Percentiles rank a stretch among this genome's conserved stretches.
phyloP scores from a whole-genome alignment of 495 filamentous ascomycete genomes.

The Aspergillus leporis region DNA sequence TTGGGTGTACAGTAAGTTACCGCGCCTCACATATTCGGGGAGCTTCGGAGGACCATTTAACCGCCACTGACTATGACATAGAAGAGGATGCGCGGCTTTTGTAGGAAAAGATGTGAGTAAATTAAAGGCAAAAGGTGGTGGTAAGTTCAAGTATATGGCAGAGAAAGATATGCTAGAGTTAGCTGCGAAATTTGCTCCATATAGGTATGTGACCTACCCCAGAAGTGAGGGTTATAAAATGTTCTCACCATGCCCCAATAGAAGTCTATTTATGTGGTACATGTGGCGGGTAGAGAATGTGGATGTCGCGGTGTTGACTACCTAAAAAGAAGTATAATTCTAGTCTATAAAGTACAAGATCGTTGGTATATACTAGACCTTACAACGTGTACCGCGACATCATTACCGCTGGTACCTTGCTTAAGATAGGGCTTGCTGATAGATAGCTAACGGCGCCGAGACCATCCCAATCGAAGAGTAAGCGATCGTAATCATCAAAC shows the following conservation, averaged over 20 bases:
- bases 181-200: slow-evolving; percentile 78
- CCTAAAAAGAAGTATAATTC: background rate
- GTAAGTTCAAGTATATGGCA: slow-evolving; percentile 97
- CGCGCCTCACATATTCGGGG: background rate
- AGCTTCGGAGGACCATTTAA: background rate
- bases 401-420: background rate
- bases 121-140: slow-evolving; percentile 75
- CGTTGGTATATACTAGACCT: background rate
- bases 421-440: background rate
- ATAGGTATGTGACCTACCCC: slow-evolving; percentile 56
- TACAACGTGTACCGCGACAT: background rate
- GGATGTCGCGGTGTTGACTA: slow-evolving; percentile 64
- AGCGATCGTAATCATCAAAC: background rate
- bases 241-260: slow-evolving; percentile 26
- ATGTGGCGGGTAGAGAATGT: slow-evolving; percentile 87
- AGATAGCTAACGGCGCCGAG: background rate
- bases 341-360: background rate
- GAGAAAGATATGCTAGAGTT: slow-evolving; percentile 89
- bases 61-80: slow-evolving; percentile 19
- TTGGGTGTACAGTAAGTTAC: slow-evolving; percentile 79
- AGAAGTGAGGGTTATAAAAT: background rate
- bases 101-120: slow-evolving; percentile 79
- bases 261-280: slow-evolving; percentile 83
- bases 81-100: slow-evolving; percentile 86
- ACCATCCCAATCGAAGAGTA: too few species aligned